phyloP scores from a whole-genome alignment of 2,329 filamentous ascomycete genomes.

The Neofusicoccum laricinum region DNA sequence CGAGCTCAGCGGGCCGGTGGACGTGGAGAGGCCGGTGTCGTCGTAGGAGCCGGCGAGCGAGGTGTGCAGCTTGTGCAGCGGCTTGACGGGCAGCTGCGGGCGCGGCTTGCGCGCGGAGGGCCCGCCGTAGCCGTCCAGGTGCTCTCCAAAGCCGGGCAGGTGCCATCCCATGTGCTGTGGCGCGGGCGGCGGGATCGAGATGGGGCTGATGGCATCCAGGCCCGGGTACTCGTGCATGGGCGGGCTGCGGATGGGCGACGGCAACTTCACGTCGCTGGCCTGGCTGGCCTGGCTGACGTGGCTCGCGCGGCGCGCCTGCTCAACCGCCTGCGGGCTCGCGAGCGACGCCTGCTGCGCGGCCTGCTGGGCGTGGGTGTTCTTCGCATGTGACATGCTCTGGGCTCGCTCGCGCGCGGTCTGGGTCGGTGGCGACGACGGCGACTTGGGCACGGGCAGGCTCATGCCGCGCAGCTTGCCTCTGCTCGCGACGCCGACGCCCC shows the following conservation, averaged over 20 bases:
- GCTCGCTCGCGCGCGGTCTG: conserved; percentile 19
- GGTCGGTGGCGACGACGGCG: conserved; percentile 27
- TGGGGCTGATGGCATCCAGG: conserved; percentile 37
- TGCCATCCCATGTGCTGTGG: conserved; percentile 36
- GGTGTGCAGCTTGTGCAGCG: conserved; percentile 44
- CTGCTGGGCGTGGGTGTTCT: not conserved
- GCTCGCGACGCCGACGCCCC: conserved; percentile 93
- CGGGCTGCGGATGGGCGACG: conserved; percentile 16
- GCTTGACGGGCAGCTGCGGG: conserved; percentile 35
- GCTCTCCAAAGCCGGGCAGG: conserved; percentile 37
- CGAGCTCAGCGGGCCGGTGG: conserved; percentile 45
- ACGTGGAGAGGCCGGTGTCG: conserved; percentile 41
- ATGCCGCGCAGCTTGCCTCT: conserved; percentile 90
- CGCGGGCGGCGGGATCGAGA: conserved; percentile 37
- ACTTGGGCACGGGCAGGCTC: conserved; percentile 63
- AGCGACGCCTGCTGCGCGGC: not conserved
- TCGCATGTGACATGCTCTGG: conserved; percentile 1
- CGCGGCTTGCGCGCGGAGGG: conserved; percentile 36
- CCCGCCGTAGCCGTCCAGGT: conserved; percentile 35
- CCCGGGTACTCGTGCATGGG: conserved; percentile 33
- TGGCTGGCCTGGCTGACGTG: conserved; percentile 2
- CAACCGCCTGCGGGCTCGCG: not conserved
- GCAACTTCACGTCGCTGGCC: conserved; percentile 7
- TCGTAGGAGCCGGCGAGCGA: conserved; percentile 40
- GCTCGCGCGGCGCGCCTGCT: not conserved